Base-by-base conservation (phyloP, 2,329 filamentous ascomycete genomes). In the Trichophyton benhamiae region DNA sequence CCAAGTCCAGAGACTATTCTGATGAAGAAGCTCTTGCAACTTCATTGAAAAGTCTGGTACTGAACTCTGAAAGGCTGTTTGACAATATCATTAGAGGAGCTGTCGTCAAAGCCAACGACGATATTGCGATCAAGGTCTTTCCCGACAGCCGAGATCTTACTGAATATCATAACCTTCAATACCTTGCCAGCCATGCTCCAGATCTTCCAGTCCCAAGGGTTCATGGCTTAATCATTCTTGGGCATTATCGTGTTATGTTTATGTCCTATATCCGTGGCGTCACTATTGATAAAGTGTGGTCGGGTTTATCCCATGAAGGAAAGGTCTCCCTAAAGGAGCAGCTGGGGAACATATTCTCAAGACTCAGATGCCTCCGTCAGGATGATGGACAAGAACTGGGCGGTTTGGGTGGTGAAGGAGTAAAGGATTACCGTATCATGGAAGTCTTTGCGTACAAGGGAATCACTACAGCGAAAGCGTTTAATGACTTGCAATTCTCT, bases 161-260 rank as follows among this genome's bases (percentile, higher is more conserved):
- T 0, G 68, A 71, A 57, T 70, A 71, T 55, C 68, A 66, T 1
- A 68, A 60, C 41, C 61, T 72, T 41, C 59, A 69, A 63, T 72
- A 65, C 33, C 68, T 71, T 60, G 66, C 57, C 17, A 60, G 66
- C 5, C 52, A 62, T 25, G 63, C 62, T 11, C 66, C 68, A 11
- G 66, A 71, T 38, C 63, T 71, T 17, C 70, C 70, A 57, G 65
- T 63, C 17, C 69, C 68, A 3, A 71, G 62, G 59, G 64, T 66
- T 13, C 69, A 71, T 64, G 68, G 70, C 3, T 27, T 72, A 17
- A 63, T 71, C 7, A 53, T 36, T 4, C 62, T 68, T 3, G 67
- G 66, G 1, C 64, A 65, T 67, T 33, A 62, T 44, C 62, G 65
- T 20, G 65, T 68, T 9, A 68, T 70, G 46, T 70, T 71, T 46